These are phyloP conservation scores for Prunus padus DNA, from an alignment of 306 rosid genomes.

Conservation along the genomic window DNA sequence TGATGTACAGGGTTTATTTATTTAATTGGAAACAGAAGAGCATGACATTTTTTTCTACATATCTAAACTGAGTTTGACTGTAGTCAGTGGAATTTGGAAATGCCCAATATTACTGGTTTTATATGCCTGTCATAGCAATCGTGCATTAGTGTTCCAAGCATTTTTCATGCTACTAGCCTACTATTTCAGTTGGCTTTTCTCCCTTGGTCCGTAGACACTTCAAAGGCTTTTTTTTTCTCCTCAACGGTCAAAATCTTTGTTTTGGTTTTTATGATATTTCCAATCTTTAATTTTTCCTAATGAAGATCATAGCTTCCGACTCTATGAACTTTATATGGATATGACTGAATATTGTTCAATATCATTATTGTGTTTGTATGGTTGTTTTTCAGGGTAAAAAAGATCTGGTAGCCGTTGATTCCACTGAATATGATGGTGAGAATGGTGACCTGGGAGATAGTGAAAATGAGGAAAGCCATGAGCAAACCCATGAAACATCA, in stretches of 20 bases:
- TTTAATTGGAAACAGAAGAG: background rate
- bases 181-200: background rate
- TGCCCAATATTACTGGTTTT: background rate
- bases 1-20: background rate
- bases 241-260: background rate
- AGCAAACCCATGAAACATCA: constrained; percentile 41
- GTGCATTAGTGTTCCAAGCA: background rate
- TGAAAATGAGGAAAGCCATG: constrained; percentile 46
- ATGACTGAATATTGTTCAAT: background rate
- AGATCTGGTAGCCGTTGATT: constrained; percentile 66
- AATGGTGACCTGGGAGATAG: constrained; percentile 45
- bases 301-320: background rate
- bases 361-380: constrained; percentile 24
- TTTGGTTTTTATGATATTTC: background rate
- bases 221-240: background rate
- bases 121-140: background rate
- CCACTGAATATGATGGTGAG: constrained; percentile 66
- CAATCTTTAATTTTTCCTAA: background rate
- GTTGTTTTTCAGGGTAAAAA: constrained; percentile 70
- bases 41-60: background rate
- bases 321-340: background rate
- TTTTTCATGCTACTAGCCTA: background rate
- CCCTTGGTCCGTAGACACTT: background rate
- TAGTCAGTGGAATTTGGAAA: background rate
- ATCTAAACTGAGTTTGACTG: background rate